These are phyloP conservation scores for Suillus subaureus DNA, from an alignment of 768 basidiomycete species.

Conservation along the genomic window DNA sequence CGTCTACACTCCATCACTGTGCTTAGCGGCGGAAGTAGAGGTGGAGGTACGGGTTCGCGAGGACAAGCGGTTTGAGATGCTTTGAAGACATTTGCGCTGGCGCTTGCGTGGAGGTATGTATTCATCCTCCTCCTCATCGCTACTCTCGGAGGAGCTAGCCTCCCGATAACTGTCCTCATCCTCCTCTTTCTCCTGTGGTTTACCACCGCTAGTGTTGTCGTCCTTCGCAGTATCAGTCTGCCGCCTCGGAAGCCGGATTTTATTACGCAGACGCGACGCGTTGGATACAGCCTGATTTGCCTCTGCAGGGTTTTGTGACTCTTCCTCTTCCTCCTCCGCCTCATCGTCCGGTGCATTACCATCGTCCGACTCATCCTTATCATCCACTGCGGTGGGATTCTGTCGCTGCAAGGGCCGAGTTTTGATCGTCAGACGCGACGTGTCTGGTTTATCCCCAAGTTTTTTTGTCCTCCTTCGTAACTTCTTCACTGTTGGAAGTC, in stretches of 20 bases:
- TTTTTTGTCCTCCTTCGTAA: no score
- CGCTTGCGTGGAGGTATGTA: slow-evolving; percentile 1
- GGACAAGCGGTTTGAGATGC: not conserved
- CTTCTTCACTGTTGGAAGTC: not conserved
- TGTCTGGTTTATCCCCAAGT: not conserved
- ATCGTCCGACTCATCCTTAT: not conserved
- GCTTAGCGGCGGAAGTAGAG: not conserved
- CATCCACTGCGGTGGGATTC: not conserved
- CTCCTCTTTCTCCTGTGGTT: not conserved
- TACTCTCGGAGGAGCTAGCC: not conserved
- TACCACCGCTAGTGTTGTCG: not conserved
- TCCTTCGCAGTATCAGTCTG: not conserved
- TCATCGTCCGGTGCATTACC: not conserved
- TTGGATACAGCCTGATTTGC: not conserved
- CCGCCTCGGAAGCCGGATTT: not conserved
- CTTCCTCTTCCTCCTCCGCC: not conserved
- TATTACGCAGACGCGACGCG: not conserved
- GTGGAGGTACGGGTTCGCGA: not conserved
- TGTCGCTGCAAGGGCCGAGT: not conserved
- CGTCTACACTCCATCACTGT: not conserved
- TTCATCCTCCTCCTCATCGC: not conserved
- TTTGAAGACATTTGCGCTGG: not conserved
- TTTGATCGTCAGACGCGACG: not conserved
- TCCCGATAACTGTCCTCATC: not conserved
- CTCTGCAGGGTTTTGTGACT: not conserved